Conservation (phyloP, 345 rosid genomes). For the Physaria fendleri region DNA sequence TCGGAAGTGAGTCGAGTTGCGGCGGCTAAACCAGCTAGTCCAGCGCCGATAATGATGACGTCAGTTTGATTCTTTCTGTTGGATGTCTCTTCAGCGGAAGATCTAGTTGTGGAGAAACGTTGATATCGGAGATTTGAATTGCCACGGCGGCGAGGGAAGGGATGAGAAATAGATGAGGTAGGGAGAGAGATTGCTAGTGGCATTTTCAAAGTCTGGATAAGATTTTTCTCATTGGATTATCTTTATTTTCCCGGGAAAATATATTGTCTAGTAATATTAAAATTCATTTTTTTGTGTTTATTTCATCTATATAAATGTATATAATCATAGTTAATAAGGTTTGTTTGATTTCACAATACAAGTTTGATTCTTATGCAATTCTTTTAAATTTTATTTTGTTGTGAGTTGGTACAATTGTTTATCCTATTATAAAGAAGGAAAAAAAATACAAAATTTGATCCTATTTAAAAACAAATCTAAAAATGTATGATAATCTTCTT, state of each 20-base stretch:
- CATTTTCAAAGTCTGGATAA: conserved; percentile 26
- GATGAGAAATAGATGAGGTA: conserved; percentile 18
- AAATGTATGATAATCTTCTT: neutral
- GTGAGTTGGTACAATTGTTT: no score
- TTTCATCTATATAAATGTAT: no score
- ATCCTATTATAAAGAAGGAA: no score
- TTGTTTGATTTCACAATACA: neutral
- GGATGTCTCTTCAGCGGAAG: neutral
- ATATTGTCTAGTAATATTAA: no score
- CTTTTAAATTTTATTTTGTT: neutral
- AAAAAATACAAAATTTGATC: no score
- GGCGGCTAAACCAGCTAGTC: conserved; percentile 89
- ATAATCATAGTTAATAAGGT: no score
- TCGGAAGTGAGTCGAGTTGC: conserved; percentile 57
- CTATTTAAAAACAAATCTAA: neutral
- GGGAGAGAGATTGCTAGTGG: conserved; percentile 23
- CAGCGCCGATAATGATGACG: conserved; percentile 70
- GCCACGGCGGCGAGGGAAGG: conserved; percentile 14
- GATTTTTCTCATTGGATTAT: conserved; percentile 2
- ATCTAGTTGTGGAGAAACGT: neutral
- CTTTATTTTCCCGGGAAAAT: conserved; percentile 1
- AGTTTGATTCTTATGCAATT: neutral
- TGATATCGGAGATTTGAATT: neutral
- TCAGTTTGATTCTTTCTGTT: conserved; percentile 28
- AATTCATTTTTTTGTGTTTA: no score